These are phyloP conservation scores for Curvularia spicifera DNA, from an alignment of 2,329 filamentous ascomycete genomes.

Conservation along the genomic window DNA sequence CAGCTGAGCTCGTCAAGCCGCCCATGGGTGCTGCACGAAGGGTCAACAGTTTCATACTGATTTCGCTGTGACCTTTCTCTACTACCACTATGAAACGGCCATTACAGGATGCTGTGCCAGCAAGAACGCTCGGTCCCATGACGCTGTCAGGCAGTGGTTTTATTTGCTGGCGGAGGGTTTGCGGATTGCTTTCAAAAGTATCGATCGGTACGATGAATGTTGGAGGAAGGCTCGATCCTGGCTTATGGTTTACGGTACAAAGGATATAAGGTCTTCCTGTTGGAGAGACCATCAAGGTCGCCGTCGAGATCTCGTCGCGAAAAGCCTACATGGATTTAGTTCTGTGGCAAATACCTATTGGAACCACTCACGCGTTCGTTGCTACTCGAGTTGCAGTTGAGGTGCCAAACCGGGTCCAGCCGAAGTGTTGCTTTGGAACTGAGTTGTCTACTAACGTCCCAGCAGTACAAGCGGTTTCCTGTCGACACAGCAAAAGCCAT, in stretches of 20 bases:
- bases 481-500: conserved; percentile 27
- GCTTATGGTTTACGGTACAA: conserved; percentile 27
- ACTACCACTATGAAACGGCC: conserved; percentile 26
- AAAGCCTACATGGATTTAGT: conserved; percentile 22
- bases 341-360: neutral
- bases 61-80: conserved; percentile 13
- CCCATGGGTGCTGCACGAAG: conserved; percentile 19
- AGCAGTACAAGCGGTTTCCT: conserved; percentile 27
- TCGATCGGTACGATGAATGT: conserved; percentile 29
- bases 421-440: neutral
- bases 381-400: conserved; percentile 18
- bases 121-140: conserved; percentile 17
- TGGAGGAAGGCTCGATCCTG: conserved; percentile 21
- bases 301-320: conserved; percentile 25
- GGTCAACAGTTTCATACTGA: conserved; percentile 21
- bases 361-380: conserved; percentile 20
- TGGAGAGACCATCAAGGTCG: conserved; percentile 22
- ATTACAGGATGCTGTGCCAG: conserved; percentile 21
- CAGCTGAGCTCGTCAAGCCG: conserved; percentile 20
- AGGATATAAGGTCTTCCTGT: conserved; percentile 24
- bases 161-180: conserved; percentile 9
- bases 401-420: conserved; percentile 13
- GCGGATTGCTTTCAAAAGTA: conserved; percentile 2
- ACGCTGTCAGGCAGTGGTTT: conserved; percentile 17
- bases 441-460: conserved; percentile 14